Percentiles rank a stretch among this genome's conserved stretches.
Evolutionary conservation across 176 grass and related monocot species (phyloP).

Genomic region (Saccharum officinarum): DNA sequence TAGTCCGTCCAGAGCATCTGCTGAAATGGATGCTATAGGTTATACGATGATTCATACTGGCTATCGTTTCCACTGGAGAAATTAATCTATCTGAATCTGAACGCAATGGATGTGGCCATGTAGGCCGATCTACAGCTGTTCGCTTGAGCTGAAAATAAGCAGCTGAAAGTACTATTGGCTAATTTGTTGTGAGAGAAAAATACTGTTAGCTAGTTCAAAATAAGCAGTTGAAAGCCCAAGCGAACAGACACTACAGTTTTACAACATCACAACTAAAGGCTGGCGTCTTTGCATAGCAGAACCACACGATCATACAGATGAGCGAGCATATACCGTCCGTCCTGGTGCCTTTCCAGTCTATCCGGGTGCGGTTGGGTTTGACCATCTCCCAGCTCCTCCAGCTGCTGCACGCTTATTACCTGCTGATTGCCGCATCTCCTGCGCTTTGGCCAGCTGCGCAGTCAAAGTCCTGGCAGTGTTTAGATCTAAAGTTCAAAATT

Average conservation of each 20-base stretch:
- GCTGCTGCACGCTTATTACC: slow-evolving; percentile 39
- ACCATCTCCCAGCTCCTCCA: slow-evolving; percentile 59
- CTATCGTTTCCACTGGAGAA: neutral
- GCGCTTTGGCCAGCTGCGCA: slow-evolving; percentile 39
- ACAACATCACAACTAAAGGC: neutral
- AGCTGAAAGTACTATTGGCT: too few species aligned
- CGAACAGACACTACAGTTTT: too few species aligned
- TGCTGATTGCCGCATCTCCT: slow-evolving; percentile 39
- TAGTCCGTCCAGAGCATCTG: neutral
- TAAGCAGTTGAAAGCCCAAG: too few species aligned
- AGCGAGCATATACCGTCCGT: neutral
- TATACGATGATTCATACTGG: neutral
- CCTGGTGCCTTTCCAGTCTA: neutral
- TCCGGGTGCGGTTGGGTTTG: slow-evolving; percentile 23
- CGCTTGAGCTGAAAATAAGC: too few species aligned
- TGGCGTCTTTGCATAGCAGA: neutral
- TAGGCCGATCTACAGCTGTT: too few species aligned
- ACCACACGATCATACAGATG: neutral
- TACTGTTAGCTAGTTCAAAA: too few species aligned
- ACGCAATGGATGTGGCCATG: neutral
- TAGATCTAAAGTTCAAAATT: too few species aligned
- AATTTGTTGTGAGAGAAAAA: too few species aligned
- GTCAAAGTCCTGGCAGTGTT: slow-evolving; percentile 3
- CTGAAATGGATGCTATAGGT: neutral
- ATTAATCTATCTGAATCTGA: neutral